A percentile compares a stretch with the other conserved stretches of the same genome.
phyloP scores from a whole-genome alignment of 2,329 filamentous ascomycete species.

The Cladorrhinum sp. region DNA sequence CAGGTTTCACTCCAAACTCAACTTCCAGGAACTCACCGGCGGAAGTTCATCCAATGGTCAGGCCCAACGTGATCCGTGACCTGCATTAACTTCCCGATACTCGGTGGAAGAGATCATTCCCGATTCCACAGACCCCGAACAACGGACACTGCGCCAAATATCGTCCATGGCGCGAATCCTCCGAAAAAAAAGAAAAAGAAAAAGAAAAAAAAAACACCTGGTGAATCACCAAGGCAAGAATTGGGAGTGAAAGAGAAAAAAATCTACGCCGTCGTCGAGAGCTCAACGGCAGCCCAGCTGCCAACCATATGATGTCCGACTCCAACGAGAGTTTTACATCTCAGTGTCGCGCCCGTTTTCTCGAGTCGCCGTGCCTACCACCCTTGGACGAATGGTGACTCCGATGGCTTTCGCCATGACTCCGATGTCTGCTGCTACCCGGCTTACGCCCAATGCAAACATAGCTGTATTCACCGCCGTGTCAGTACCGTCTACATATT shows the following conservation, averaged over 20 bases:
- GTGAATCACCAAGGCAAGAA: background rate
- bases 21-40: no score
- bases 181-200: no score
- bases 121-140: background rate
- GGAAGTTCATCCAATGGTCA: background rate
- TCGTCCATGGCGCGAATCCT: no score
- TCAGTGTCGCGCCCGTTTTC: slow-evolving; percentile 28
- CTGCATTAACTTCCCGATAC: no score
- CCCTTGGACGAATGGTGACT: slow-evolving; percentile 24
- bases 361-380: slow-evolving; percentile 25
- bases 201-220: no score
- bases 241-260: background rate
- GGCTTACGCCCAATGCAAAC: slow-evolving; percentile 62
- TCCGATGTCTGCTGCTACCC: slow-evolving; percentile 28
- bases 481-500: slow-evolving; percentile 18
- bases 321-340: background rate
- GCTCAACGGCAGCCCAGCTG: background rate
- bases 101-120: background rate
- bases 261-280: background rate
- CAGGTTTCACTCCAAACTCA: no score
- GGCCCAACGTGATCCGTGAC: background rate
- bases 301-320: background rate
- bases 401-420: slow-evolving; percentile 18
- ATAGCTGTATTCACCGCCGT: slow-evolving; percentile 43
- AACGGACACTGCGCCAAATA: background rate